phyloP scores from a whole-genome alignment of 2,329 filamentous ascomycete genomes.

The Emydomyces testavorans region DNA sequence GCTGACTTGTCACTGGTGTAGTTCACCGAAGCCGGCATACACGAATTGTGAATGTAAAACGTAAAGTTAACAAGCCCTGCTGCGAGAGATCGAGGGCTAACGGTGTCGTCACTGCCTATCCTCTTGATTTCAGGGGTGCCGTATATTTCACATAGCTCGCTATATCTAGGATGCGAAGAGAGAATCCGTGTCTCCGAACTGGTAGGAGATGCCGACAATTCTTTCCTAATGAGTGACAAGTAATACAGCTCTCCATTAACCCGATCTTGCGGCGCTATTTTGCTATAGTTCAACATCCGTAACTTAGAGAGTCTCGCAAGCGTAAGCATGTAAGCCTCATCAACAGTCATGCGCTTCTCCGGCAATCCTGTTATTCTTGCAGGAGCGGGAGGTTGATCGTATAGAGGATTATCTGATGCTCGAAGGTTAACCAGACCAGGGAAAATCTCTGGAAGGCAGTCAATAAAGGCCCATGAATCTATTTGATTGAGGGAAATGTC shows the following conservation, averaged over 20 bases:
- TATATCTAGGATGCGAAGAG: conserved; percentile 57
- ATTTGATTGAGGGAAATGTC: conserved; percentile 65
- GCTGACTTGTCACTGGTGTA: conserved; percentile 5
- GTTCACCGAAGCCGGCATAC: conserved; percentile 12
- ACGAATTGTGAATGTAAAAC: conserved; percentile 42
- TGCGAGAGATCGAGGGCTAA: conserved; percentile 72
- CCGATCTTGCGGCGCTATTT: conserved; percentile 61
- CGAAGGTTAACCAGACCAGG: conserved; percentile 65
- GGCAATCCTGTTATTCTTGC: conserved; percentile 31
- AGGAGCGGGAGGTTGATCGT: conserved; percentile 39
- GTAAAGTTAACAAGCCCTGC: conserved; percentile 56
- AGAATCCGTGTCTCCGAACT: conserved; percentile 45
- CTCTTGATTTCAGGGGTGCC: conserved; percentile 57
- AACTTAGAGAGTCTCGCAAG: conserved; percentile 61
- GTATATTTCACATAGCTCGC: conserved; percentile 61
- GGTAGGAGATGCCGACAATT: conserved; percentile 43
- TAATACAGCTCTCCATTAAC: conserved; percentile 90
- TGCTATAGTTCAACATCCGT: conserved; percentile 47
- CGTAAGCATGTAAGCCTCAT: conserved; percentile 83
- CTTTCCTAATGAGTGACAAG: conserved; percentile 66
- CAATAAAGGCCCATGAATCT: conserved; percentile 60
- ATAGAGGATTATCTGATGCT: conserved; percentile 77
- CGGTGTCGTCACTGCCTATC: conserved; percentile 18
- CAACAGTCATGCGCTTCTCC: conserved; percentile 41
- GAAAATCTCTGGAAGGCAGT: conserved; percentile 54